Evolutionary conservation across 225 moss, liverwort and hornwort genomes (phyloP), one percentile per base, ranked within the genome.

Genomic region (Polytrichum commune): DNA sequence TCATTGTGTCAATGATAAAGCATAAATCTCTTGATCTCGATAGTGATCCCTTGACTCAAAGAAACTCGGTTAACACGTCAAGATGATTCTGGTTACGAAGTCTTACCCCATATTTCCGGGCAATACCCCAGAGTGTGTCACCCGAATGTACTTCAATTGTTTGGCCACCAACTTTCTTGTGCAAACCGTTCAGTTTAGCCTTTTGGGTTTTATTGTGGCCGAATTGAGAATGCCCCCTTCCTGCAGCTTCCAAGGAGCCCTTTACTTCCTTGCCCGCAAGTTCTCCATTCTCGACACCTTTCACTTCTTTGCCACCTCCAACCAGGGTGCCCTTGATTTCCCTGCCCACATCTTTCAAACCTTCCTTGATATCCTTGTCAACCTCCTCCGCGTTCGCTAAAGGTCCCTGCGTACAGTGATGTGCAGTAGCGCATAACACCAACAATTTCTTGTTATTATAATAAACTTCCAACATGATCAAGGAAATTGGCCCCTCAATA

Each of bases 81-180:
- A 55, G 46, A 46, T 46, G 46, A 46, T 46, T 46, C 13, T 16
- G 46, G 46, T 46, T 46, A 13, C 46, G 55, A 63, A 46, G 61
- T 46, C 65, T 68, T 76, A 86, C 83, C 53, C 83, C 70, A 13
- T 83, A 26, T 62, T 86, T 83, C 62, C 23, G 69, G n/a, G 86
- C 77, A 71, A 86, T 83, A 53, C 83, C 78, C 86, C 83, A 86
- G 2, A 86, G 71, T 30, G 83, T 86, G 62, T 86, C 86, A 19
- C 86, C 86, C 70, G 70, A 53, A 67, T 73, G 68, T 64, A 86
- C 83, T 65, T 73, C 38, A 63, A 86, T 30, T 46, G 66, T 32
- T 29, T 77, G 74, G 74, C 75, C 79, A 62, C 72, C 77, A 62
- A 32, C 27, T 58, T 79, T 74, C 82, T 82, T 79, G 46, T 46